Base-by-base conservation (phyloP, 1,139 yeast species). In the Geotrichum phurueaensis region DNA sequence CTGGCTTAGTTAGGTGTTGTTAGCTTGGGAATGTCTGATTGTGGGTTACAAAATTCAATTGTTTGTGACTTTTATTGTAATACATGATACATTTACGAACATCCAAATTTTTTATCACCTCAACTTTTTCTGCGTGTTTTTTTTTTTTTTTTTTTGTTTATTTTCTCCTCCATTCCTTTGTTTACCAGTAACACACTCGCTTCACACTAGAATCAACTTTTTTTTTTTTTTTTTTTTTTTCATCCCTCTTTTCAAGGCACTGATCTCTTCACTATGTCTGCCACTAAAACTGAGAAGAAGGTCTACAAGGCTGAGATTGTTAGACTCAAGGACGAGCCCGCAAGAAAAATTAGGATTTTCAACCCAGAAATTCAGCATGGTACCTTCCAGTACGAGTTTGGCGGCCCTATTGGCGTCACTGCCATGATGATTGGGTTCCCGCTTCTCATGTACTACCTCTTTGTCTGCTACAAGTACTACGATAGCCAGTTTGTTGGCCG, bases 341-440 rank as follows among this genome's bases (percentile, higher is more conserved):
- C 43, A 13, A 36, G 33, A 27, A 58, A 58, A 50, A 25, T 53
- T n/a, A 36, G 55, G 20, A 54, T 58, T 39, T 58, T 56, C 25
- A 59, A 61, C 33, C 63, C 63, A 0, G 52, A 51, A 18, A 49
- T 56, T 51, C 63, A 61, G 45, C 57, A 61, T 53, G 63, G 63
- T n/a, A 50, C 57, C 15, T 57, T 60, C 53, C 61, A 60, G 25
- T 89, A 84, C 76, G 99, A 94, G 69, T 94, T 94, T 71, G 99
- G 99, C 58, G 99, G 98, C 0, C 88, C 96, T 25, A 73, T 79
- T n/a, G 99, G 99, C 59, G 97, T 90, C 52, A 63, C 85, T 22
- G 91, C 94, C n/a, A 92, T 94, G 97, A 84, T 94, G 85, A 71
- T 83, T 56, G 96, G 96, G 1, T 95, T 94, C 77, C 99, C 99